These are phyloP conservation scores for Epichloe glyceriae DNA, from an alignment of 2,329 filamentous ascomycete species.

Conservation along the genomic window DNA sequence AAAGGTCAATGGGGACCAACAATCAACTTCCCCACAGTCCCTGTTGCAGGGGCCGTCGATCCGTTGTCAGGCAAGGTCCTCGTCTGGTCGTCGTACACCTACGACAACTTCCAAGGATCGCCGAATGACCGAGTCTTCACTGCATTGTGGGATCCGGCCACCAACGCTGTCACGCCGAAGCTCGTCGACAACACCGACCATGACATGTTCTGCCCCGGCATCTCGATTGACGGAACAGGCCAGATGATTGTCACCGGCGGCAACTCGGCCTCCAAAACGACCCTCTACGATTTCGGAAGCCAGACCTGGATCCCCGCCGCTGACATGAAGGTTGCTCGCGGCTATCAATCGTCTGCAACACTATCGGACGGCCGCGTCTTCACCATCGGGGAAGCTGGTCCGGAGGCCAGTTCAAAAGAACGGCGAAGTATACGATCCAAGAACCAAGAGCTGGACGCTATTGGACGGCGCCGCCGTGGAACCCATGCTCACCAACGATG, in stretches of 20 bases:
- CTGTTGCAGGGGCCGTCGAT: conserved; percentile 11
- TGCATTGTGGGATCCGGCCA: conserved; percentile 9
- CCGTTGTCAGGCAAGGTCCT: conserved; percentile 2
- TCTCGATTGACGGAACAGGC: conserved; percentile 29
- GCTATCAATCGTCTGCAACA: conserved; percentile 39
- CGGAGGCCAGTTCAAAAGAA: conserved; percentile 38
- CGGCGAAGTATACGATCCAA: conserved; percentile 40
- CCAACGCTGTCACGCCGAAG: conserved; percentile 12
- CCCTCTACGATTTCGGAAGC: conserved; percentile 29
- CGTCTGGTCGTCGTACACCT: conserved; percentile 7
- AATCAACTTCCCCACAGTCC: conserved; percentile 23
- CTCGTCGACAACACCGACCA: conserved; percentile 29
- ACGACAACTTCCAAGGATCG: conserved; percentile 8
- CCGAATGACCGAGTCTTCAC: conserved; percentile 9
- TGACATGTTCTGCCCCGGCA: conserved; percentile 45
- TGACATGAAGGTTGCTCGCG: conserved; percentile 32
- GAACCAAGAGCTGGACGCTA: conserved; percentile 31
- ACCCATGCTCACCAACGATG: conserved; percentile 35
- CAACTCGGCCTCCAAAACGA: conserved; percentile 32
- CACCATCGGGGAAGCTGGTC: conserved; percentile 43
- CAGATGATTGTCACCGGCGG: conserved; percentile 42
- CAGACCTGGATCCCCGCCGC: conserved; percentile 26
- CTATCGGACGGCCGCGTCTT: conserved; percentile 42
- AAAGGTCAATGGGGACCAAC: conserved; percentile 22
- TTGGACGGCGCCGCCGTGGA: conserved; percentile 29